Conservation (phyloP, 2,329 filamentous ascomycete species). For the Stenocarpella maydis region DNA sequence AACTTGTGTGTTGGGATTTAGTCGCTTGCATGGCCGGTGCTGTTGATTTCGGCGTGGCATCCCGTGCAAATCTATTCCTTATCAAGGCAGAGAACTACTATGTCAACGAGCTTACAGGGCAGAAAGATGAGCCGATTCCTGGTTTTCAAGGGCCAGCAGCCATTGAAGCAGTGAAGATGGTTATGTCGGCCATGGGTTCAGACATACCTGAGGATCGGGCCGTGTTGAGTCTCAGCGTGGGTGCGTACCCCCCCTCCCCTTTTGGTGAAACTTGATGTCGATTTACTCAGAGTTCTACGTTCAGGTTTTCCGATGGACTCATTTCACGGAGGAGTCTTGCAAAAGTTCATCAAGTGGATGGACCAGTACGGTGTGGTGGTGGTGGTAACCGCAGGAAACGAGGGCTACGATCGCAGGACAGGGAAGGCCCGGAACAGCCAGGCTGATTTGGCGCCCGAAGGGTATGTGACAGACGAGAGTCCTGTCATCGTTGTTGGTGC, state of each 20-base stretch:
- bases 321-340: background rate
- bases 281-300: background rate
- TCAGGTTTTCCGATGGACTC: background rate
- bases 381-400: conserved; percentile 3
- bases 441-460: background rate
- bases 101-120: background rate
- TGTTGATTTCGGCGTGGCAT: background rate
- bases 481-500: conserved; percentile 19
- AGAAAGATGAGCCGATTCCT: background rate
- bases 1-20: background rate
- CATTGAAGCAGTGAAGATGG: background rate
- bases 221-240: background rate
- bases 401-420: background rate
- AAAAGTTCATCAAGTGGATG: background rate
- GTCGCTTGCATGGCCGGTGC: conserved; percentile 19
- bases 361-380: background rate
- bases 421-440: background rate
- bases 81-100: background rate
- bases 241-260: background rate
- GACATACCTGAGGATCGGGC: background rate
- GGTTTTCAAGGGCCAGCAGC: background rate
- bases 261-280: background rate
- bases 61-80: conserved; percentile 7
- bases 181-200: background rate
- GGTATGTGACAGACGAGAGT: background rate